Conservation (phyloP, 2,329 filamentous ascomycete species). For the Annulohypoxylon truncatum region DNA sequence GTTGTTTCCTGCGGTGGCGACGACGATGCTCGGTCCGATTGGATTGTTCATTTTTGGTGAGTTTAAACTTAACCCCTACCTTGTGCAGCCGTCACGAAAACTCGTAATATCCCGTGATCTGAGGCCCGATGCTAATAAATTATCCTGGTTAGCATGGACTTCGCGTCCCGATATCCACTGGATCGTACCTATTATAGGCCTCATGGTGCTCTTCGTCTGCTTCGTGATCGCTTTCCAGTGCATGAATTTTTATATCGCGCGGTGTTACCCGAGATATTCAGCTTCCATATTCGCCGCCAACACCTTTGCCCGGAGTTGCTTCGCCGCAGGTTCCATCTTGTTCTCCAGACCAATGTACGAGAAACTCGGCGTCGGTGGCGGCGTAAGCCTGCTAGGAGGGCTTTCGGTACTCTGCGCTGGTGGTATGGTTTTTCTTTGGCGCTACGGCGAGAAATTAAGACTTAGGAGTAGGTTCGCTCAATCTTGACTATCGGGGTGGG, state of each 20-base stretch:
- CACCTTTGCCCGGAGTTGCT: conserved; percentile 35
- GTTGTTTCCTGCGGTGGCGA: conserved; percentile 53
- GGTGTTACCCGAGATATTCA: conserved; percentile 39
- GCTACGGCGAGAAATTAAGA: conserved; percentile 31
- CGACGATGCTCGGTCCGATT: conserved; percentile 50
- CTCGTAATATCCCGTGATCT: not conserved
- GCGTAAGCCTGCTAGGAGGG: conserved; percentile 37
- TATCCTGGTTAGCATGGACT: conserved; percentile 49
- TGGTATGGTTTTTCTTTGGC: conserved; percentile 36
- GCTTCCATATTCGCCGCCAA: conserved; percentile 42
- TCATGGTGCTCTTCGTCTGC: conserved; percentile 51
- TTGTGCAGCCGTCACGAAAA: no score
- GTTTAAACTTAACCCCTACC: not conserved
- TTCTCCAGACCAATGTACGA: conserved; percentile 39
- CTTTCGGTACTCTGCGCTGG: conserved; percentile 30
- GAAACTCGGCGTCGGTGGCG: conserved; percentile 31
- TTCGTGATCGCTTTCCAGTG: conserved; percentile 47
- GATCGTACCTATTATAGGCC: conserved; percentile 54
- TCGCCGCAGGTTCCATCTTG: conserved; percentile 37
- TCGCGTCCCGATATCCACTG: conserved; percentile 44
- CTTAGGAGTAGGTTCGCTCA: conserved; percentile 38
- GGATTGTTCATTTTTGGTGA: conserved; percentile 55
- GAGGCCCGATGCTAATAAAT: not conserved
- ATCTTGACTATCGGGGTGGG: not conserved
- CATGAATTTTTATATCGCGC: conserved; percentile 54